Percentiles rank a stretch among this genome's conserved stretches.
These are phyloP conservation scores for Neopestalotiopsis sp. DNA, from an alignment of 2,329 filamentous ascomycete genomes.

Conservation along the genomic window DNA sequence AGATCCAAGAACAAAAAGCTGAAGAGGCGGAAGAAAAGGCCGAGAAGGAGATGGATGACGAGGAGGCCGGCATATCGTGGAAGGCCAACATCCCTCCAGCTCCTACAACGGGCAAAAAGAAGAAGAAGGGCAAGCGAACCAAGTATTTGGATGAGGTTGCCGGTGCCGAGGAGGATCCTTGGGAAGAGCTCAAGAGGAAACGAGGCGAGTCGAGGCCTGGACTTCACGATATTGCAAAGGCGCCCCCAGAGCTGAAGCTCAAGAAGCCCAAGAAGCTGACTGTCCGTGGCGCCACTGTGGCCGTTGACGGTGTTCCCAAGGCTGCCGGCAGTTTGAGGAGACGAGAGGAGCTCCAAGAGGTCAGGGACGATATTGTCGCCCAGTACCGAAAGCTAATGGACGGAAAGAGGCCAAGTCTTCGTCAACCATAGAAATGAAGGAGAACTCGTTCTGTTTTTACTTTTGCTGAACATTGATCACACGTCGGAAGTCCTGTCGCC, in stretches of 20 bases:
- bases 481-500: too few relatives aligned
- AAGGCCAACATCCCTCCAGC: conserved; percentile 49
- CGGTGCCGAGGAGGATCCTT: conserved; percentile 71
- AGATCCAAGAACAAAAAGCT: conserved; percentile 66
- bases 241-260: conserved; percentile 75
- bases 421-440: conserved; percentile 7
- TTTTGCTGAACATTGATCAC: not conserved
- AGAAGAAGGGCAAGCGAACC: conserved; percentile 47
- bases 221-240: conserved; percentile 68
- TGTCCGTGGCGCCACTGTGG: conserved; percentile 66
- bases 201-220: conserved; percentile 59
- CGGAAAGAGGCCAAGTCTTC: conserved; percentile 37
- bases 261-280: conserved; percentile 69
- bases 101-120: conserved; percentile 44
- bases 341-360: conserved; percentile 74
- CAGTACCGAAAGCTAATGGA: conserved; percentile 75
- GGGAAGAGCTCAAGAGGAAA: conserved; percentile 74
- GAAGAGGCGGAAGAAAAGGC: conserved; percentile 70
- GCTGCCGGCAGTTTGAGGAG: conserved; percentile 70
- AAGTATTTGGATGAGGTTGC: conserved; percentile 46
- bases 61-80: conserved; percentile 55
- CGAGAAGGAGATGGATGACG: conserved; percentile 65
- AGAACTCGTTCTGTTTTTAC: not conserved
- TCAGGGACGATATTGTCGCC: conserved; percentile 73
- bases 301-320: conserved; percentile 72